A percentile compares a stretch with the other conserved stretches of the same genome.
phyloP scores from a whole-genome alignment of 73 alveolate species.

The Tetrahymena malaccensis region DNA sequence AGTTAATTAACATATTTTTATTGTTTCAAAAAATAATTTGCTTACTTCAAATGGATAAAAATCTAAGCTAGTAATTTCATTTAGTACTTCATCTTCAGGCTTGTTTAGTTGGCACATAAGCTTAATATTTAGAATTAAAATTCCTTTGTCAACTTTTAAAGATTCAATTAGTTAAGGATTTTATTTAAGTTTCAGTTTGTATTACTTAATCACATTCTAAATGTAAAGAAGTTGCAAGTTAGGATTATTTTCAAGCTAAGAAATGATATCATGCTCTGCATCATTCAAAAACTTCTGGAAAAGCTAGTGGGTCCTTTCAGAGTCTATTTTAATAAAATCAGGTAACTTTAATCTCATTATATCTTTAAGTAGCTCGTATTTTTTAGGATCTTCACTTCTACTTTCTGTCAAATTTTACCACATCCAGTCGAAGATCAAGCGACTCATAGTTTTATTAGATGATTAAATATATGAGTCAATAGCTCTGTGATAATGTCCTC shows the following conservation, averaged over 20 bases:
- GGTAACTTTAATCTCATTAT: neutral
- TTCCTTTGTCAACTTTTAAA: neutral
- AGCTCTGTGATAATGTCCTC: neutral
- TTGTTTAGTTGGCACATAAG: neutral
- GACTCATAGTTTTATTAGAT: neutral
- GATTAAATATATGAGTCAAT: neutral
- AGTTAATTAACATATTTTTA: neutral
- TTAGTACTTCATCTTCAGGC: neutral
- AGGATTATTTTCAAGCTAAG: neutral
- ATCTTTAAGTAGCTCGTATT: neutral
- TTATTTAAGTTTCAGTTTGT: neutral
- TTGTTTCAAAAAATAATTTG: too few relatives aligned
- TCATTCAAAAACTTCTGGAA: neutral
- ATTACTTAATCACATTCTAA: neutral
- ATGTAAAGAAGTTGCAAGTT: neutral
- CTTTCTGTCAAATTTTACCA: neutral
- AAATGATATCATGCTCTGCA: neutral
- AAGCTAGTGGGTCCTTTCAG: neutral
- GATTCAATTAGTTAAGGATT: neutral
- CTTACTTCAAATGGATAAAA: neutral
- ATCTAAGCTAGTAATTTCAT: neutral
- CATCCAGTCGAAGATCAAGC: neutral
- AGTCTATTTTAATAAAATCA: neutral
- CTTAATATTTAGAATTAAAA: neutral
- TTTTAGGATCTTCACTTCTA: neutral